Evolutionary conservation across 768 basidiomycete species (phyloP).

Genomic region (Trametes cingulata): DNA sequence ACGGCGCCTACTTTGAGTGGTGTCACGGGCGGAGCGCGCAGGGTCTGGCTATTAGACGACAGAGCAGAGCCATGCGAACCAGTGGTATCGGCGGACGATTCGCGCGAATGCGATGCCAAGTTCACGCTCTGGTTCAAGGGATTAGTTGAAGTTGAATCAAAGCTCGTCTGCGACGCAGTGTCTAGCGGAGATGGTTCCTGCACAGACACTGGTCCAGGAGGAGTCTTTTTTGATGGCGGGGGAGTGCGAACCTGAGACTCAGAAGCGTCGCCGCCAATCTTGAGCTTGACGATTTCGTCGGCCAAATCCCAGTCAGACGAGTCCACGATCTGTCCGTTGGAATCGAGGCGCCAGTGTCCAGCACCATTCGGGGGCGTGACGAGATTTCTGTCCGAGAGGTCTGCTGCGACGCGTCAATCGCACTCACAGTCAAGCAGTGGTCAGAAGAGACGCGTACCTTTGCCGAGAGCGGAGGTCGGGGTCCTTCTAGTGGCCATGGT

Average conservation of each 20-base stretch:
- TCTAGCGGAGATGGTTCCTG: conserved; percentile 73
- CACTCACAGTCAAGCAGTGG: neutral
- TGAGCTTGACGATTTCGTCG: conserved; percentile 71
- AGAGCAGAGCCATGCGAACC: conserved; percentile 56
- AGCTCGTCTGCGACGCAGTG: conserved; percentile 68
- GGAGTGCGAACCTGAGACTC: conserved; percentile 60
- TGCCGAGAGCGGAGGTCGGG: conserved; percentile 25
- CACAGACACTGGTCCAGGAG: conserved; percentile 53
- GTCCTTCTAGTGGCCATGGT: conserved; percentile 27
- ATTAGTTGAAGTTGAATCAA: conserved; percentile 67
- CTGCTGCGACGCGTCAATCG: conserved; percentile 26
- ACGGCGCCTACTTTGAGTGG: conserved; percentile 54
- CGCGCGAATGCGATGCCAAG: conserved; percentile 70
- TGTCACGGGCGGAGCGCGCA: conserved; percentile 49
- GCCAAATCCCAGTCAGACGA: conserved; percentile 70
- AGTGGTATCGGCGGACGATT: conserved; percentile 79
- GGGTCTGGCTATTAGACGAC: conserved; percentile 54
- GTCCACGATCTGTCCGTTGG: conserved; percentile 64
- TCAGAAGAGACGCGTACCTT: conserved; percentile 22
- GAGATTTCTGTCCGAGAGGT: conserved; percentile 42
- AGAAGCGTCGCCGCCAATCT: conserved; percentile 63
- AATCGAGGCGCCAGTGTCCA: conserved; percentile 65
- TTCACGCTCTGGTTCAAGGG: conserved; percentile 64
- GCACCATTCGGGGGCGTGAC: conserved; percentile 38
- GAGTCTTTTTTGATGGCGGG: conserved; percentile 61